Base-by-base conservation (phyloP, 805 yeast species). In the Teunomyces tritomae region DNA sequence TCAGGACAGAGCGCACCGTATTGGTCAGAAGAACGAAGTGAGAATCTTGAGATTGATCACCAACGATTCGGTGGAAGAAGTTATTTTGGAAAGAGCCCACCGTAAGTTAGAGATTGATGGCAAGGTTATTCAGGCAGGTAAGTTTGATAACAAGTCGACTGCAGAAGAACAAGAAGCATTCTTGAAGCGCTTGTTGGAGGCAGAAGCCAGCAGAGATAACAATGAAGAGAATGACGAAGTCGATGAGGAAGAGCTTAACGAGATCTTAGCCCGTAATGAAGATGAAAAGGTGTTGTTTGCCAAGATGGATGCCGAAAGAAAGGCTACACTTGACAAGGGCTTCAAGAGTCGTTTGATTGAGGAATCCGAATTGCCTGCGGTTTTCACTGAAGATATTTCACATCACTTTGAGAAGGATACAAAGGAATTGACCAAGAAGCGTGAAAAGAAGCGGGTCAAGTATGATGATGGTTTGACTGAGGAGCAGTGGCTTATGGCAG, bases 71-170 rank as follows among this genome's bases (percentile, higher is more conserved):
- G 89, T 87, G 29, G 95, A 87, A 68, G 95, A 87, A 61, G 85
- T 84, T 26, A 87, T 87, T 51, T 73, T 87, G 57, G 92, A 87
- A 59, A 78, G 90, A 63, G 95, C 95, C 0, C 87, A 82, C 65
- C 89, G 85, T 58, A 87, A 87, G 63, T 73, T 87, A 58, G 94
- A 87, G 60, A 87, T 87, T 54, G 96, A 87, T 64, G 95, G 94
- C 48, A 87, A 87, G 64, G 96, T 87, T 57, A 87, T 87, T 65
- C 95, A 87, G 63, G 96, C 96, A 7, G 96, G 96, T 80, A 87
- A 87, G 62, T 87, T 87, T 61, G 92, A 87, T 68, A 86, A 87
- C 60, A 87, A 87, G 63, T 85, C 92, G 3, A 87, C 92, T 8
- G 82, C 91, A 1, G 94, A 87, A 66, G 96, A 87, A 63, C 94